These are phyloP conservation scores for Trypanosoma vivax DNA, from an alignment of 208 protist species.

Conservation along the genomic window DNA sequence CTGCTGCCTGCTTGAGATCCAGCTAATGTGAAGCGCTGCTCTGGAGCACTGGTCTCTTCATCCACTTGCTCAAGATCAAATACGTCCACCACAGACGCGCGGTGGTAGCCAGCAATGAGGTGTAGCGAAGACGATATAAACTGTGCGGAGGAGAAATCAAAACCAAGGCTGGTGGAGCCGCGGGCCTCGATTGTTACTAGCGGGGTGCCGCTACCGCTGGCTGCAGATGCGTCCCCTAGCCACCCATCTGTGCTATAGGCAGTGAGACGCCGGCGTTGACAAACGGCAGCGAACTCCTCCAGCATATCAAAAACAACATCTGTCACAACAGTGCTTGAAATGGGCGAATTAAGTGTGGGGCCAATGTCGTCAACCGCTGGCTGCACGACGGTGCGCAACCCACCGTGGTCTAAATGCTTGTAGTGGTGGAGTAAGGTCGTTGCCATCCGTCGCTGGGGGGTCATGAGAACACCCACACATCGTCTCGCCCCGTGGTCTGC, in stretches of 20 bases:
- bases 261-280: conserved; percentile 5
- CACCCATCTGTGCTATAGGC: conserved; percentile 11
- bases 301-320: conserved; percentile 26
- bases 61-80: conserved; percentile 80
- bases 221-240: neutral
- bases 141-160: conserved; percentile 41
- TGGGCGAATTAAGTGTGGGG: neutral
- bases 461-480: neutral
- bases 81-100: conserved; percentile 36
- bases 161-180: neutral
- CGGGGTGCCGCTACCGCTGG: neutral
- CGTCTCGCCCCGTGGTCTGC: neutral
- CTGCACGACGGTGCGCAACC: conserved; percentile 2
- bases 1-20: neutral
- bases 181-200: conserved; percentile 5
- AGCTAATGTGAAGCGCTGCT: conserved; percentile 34
- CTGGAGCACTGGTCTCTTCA: conserved; percentile 41
- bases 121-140: conserved; percentile 51
- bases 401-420: neutral
- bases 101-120: conserved; percentile 33
- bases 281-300: conserved; percentile 18
- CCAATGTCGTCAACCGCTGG: neutral
- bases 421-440: neutral
- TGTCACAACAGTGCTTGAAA: neutral
- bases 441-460: conserved; percentile 6